Conservation (phyloP, 176 grass and related monocot species). For the Lolium rigidum region DNA sequence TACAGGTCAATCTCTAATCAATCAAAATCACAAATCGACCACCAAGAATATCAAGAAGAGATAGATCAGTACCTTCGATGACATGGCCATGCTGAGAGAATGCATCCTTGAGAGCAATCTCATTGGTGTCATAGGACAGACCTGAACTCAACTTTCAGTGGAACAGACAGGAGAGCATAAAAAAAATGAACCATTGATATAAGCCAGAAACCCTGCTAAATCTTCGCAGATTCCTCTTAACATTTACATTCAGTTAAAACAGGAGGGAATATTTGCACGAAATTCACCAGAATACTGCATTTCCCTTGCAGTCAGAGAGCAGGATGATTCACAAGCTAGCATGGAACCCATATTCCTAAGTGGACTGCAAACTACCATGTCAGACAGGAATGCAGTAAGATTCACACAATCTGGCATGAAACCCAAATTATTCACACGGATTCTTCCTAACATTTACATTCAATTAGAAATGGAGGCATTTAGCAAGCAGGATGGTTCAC, state of each 20-base stretch:
- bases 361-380: too few relatives aligned
- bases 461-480: background rate
- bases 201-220: too few relatives aligned
- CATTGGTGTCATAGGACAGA: constrained; percentile 63
- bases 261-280: too few relatives aligned
- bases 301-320: too few relatives aligned
- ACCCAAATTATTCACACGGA: too few relatives aligned
- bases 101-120: constrained; percentile 57
- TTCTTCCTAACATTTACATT: background rate
- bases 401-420: too few relatives aligned
- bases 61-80: constrained; percentile 36
- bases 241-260: too few relatives aligned
- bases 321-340: too few relatives aligned
- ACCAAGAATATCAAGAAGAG: background rate
- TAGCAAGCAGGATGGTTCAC: background rate
- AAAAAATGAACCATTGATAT: background rate
- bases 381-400: too few relatives aligned
- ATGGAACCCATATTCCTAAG: too few relatives aligned
- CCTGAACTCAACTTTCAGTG: constrained; percentile 11
- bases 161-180: background rate
- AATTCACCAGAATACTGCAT: too few relatives aligned
- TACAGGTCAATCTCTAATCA: background rate
- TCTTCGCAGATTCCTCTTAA: background rate
- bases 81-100: constrained; percentile 55
- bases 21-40: background rate